Evolutionary conservation across 2,329 filamentous ascomycete genomes (phyloP).

Genomic region (Diaporthe nobilis): DNA sequence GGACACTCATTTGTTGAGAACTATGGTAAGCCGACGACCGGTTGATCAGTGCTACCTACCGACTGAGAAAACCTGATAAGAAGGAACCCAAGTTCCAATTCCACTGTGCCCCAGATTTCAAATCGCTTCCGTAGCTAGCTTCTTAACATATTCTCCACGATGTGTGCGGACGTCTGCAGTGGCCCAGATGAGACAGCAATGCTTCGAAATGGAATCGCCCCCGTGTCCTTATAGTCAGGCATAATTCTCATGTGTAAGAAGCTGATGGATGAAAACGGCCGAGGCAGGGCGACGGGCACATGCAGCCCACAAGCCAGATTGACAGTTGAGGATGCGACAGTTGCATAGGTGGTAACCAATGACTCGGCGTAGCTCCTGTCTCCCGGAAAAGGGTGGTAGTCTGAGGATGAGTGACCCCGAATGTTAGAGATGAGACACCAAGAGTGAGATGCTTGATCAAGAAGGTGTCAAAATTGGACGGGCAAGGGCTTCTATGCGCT

Average conservation of each 20-base stretch:
- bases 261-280: background rate
- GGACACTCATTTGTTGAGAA: background rate
- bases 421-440: constrained; percentile 8
- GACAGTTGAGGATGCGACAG: background rate
- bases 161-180: too few relatives aligned
- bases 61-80: too few relatives aligned
- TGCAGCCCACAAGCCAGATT: background rate
- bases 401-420: background rate
- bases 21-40: too few relatives aligned
- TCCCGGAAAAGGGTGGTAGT: background rate
- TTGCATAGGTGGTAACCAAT: background rate
- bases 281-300: background rate
- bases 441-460: constrained; percentile 4
- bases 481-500: background rate
- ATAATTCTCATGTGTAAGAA: background rate
- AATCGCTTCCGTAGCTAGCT: too few relatives aligned
- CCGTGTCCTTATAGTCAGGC: background rate
- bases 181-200: too few relatives aligned
- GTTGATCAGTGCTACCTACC: background rate
- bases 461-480: background rate
- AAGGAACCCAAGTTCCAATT: background rate
- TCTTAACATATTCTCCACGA: background rate
- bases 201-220: too few relatives aligned
- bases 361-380: background rate
- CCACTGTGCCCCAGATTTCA: background rate